phyloP scores from a whole-genome alignment of 371 early-diverging fungal species.

The Saksenaea oblongispora region DNA sequence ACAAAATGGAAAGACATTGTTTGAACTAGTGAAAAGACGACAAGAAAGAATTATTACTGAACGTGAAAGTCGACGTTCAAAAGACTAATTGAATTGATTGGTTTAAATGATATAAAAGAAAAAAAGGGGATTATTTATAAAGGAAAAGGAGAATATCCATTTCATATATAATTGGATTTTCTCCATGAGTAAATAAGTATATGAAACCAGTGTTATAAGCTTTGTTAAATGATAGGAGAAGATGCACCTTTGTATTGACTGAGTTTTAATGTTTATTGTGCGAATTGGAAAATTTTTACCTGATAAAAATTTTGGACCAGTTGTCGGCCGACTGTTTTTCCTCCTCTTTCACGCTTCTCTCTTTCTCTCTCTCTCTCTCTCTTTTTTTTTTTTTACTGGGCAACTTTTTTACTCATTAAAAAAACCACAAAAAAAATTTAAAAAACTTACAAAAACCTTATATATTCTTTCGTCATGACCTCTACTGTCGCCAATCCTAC shows the following conservation, averaged over 20 bases:
- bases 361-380: constrained; percentile 11
- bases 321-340: constrained; percentile 1
- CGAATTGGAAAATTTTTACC: neutral
- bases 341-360: constrained; percentile 8
- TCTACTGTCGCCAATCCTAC: constrained; percentile 51
- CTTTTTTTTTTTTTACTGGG: constrained; percentile 7
- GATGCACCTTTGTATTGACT: no score
- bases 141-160: neutral
- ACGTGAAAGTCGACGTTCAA: constrained; percentile 24
- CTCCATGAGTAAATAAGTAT: no score
- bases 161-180: no score
- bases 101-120: neutral
- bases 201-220: no score
- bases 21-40: constrained; percentile 35
- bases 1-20: constrained; percentile 48
- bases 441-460: constrained; percentile 47
- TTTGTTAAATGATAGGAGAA: no score
- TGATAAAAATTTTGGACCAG: neutral
- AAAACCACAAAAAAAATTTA: constrained; percentile 47
- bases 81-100: neutral
- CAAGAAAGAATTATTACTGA: constrained; percentile 30
- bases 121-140: neutral
- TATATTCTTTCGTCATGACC: constrained; percentile 45
- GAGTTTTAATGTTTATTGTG: neutral
- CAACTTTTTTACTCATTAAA: constrained; percentile 13